Conservation (phyloP, 2,329 filamentous ascomycete genomes). For the Grosmannia serpens region DNA sequence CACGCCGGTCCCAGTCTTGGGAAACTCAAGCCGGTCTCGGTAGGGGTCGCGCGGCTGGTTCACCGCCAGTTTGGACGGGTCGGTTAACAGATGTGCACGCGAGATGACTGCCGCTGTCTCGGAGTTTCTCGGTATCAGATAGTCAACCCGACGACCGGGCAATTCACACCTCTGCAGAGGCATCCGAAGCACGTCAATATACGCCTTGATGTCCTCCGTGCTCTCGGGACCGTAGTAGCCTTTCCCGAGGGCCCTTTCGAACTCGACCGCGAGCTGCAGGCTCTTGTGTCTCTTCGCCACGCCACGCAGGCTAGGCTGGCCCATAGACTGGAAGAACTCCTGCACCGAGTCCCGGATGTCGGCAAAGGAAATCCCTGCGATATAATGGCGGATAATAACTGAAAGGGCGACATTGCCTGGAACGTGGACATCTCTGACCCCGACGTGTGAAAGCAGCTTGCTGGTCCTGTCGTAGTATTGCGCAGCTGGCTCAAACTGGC, state of each 20-base stretch:
- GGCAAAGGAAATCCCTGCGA: slow-evolving; percentile 37
- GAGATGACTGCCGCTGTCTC: slow-evolving; percentile 23
- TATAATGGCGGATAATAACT: slow-evolving; percentile 31
- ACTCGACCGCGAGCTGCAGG: slow-evolving; percentile 43
- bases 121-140: slow-evolving; percentile 26
- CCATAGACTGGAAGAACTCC: slow-evolving; percentile 18
- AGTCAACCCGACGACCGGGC: slow-evolving; percentile 16
- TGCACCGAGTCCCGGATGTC: slow-evolving; percentile 32
- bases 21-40: slow-evolving; percentile 60
- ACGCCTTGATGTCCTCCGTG: slow-evolving; percentile 29
- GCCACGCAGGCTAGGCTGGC: slow-evolving; percentile 23
- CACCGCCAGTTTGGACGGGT: slow-evolving; percentile 37
- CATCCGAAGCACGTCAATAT: slow-evolving; percentile 37
- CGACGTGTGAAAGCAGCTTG: slow-evolving; percentile 26
- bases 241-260: slow-evolving; percentile 40
- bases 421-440: slow-evolving; percentile 14
- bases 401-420: slow-evolving; percentile 14
- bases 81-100: slow-evolving; percentile 32
- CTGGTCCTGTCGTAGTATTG: slow-evolving; percentile 36
- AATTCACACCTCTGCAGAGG: slow-evolving; percentile 17
- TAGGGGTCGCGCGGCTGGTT: slow-evolving; percentile 43
- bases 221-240: slow-evolving; percentile 30
- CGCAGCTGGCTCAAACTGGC: slow-evolving; percentile 36
- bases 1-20: slow-evolving; percentile 64
- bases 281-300: slow-evolving; percentile 40